Percentiles rank a stretch among this genome's conserved stretches.
Evolutionary conservation across 164 flowering plant genomes (phyloP).

Genomic region (Annona cherimola): DNA sequence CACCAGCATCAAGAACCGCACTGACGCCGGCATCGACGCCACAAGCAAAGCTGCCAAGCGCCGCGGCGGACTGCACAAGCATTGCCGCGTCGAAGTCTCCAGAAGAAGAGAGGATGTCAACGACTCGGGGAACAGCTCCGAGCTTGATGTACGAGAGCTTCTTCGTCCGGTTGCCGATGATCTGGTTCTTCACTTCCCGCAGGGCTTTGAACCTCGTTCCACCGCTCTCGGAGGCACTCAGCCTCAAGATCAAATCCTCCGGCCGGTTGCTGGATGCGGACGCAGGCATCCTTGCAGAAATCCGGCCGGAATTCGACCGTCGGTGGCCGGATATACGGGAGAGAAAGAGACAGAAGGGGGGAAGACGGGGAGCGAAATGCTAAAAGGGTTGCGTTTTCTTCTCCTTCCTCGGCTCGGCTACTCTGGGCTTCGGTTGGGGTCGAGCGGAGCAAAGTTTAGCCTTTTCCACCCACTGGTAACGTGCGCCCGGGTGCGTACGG

Average conservation of each 20-base stretch:
- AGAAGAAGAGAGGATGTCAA: slow-evolving; percentile 31
- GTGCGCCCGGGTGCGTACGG: slow-evolving; percentile 1
- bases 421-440: not conserved
- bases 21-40: slow-evolving; percentile 78
- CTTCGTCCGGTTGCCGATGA: slow-evolving; percentile 93
- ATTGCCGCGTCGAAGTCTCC: slow-evolving; percentile 28
- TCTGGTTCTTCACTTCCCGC: slow-evolving; percentile 85
- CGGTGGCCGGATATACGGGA: not conserved
- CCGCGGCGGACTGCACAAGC: slow-evolving; percentile 76
- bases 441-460: not conserved
- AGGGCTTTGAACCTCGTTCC: slow-evolving; percentile 61
- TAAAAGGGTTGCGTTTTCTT: not conserved
- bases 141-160: slow-evolving; percentile 79
- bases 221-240: slow-evolving; percentile 32
- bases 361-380: slow-evolving; percentile 2
- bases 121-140: slow-evolving; percentile 72
- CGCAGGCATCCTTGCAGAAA: slow-evolving; percentile 41
- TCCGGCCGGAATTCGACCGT: slow-evolving; percentile 8
- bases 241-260: slow-evolving; percentile 47
- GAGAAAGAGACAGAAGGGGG: not conserved
- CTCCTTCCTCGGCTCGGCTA: not conserved
- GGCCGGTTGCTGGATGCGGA: slow-evolving; percentile 31
- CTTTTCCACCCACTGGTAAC: not conserved
- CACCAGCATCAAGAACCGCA: slow-evolving; percentile 81
- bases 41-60: slow-evolving; percentile 90